Conservation (phyloP, 805 yeast species). For the Dipodascus geniculatus region DNA sequence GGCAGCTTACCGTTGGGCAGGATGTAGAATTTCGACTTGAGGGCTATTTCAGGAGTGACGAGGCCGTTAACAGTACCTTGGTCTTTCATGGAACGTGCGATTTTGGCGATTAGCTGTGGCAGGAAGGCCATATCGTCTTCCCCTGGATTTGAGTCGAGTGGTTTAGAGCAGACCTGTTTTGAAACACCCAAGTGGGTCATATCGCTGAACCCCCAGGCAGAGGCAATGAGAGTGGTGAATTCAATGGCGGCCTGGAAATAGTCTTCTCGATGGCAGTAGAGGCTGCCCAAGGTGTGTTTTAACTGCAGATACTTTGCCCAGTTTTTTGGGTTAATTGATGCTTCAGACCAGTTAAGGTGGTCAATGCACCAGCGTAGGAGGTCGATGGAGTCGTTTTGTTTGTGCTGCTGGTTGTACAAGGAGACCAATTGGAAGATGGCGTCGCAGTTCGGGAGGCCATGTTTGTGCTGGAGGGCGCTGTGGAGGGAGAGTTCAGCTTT, state of each 20-base stretch:
- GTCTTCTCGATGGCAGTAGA: not conserved
- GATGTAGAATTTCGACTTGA: not conserved
- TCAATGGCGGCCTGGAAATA: not conserved
- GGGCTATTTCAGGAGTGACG: not conserved
- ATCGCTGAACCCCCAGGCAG: not conserved
- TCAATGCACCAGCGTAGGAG: not conserved
- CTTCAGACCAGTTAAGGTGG: not conserved
- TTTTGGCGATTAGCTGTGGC: not conserved
- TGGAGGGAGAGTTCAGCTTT: not conserved
- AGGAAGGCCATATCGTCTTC: not conserved
- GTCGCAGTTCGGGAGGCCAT: not conserved
- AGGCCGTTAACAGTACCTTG: not conserved
- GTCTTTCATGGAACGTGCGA: not conserved
- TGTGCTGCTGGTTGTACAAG: not conserved
- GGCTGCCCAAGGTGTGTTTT: not conserved
- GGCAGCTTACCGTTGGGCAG: constrained; percentile 4
- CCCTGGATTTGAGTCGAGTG: too few species aligned
- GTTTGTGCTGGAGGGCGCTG: not conserved
- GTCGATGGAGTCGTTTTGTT: not conserved
- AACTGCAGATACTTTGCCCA: not conserved
- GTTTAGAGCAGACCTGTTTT: not conserved
- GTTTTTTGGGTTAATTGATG: not conserved
- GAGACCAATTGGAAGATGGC: not conserved
- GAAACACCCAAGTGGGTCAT: not conserved
- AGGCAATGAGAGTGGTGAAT: not conserved